Base-by-base conservation (phyloP, 768 basidiomycete species). In the Xanthoconium purpureum region DNA sequence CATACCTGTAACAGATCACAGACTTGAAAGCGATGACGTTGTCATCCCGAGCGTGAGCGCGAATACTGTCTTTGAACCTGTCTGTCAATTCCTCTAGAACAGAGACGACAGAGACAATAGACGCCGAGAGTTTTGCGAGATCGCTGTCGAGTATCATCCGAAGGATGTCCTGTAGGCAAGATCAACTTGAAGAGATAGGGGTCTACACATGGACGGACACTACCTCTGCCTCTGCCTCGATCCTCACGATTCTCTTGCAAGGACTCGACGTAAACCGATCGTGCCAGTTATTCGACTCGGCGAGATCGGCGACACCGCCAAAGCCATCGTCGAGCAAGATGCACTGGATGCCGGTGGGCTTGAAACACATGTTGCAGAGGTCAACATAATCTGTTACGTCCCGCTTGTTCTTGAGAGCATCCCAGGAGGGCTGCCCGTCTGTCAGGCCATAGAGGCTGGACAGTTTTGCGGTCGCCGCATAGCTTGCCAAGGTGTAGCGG, bases 321-420 rank as follows among this genome's bases (percentile, higher is more conserved):
- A 91, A 70, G 2, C 88, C 89, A 62, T 91, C 89, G 65, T 91
- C 90, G 46, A 92, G 75, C 30, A 92, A 73, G 52, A 91, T 75
- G 55, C 81, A 82, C 58, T 87, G 82, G 43, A 89, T 88, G n/a
- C 76, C 74, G 1, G 84, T 77, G 7, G 74, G 74, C 45, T 73
- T 70, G 69, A 91, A 80, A 60, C 77, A 86, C 28, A 67, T 58
- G 42, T 72, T 64, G 69, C 88, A 91, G 9, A 91, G 73, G 14
- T 81, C 75, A 35, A 74, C 63, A 62, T 91, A 91, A 33, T 77
- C 73, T 15, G 79, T 55, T 10, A 60, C 62, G 0, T 67, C 66
- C 28, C 87, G 74, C 33, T 69, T 69, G 13, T 63, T 59, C 65
- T 87, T 87, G 29, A 91, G 68, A 0, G 76, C 77, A 9, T 83